A percentile compares a stretch with the other conserved stretches of the same genome.
Conservation (phyloP, 306 rosid species). For the Citrullus colocynthis region DNA sequence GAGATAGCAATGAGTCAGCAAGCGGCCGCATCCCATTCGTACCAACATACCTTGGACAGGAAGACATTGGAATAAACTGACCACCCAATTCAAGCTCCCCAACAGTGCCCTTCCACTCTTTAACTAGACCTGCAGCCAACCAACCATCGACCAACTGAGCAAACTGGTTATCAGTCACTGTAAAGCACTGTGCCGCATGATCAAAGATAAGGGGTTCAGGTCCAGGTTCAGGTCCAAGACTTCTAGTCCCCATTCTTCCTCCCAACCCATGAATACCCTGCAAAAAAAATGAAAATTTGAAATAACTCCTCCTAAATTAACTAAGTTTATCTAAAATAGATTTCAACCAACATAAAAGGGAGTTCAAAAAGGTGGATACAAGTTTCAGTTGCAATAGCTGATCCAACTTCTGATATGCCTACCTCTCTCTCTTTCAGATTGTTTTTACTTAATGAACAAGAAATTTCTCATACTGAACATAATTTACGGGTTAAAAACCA, state of each 20-base stretch:
- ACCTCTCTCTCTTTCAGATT: not conserved
- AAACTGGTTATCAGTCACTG: slow-evolving; percentile 50
- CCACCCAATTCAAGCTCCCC: slow-evolving; percentile 81
- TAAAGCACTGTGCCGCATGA: slow-evolving; percentile 91
- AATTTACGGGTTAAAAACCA: too few relatives aligned
- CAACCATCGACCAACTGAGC: slow-evolving; percentile 48
- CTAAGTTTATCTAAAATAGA: not conserved
- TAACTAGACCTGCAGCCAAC: slow-evolving; percentile 59
- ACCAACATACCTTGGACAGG: slow-evolving; percentile 52
- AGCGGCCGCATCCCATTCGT: slow-evolving; percentile 69
- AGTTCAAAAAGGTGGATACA: not conserved
- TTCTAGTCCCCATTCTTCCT: slow-evolving; percentile 87
- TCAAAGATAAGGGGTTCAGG: slow-evolving; percentile 55
- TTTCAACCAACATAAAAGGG: not conserved
- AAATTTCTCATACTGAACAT: not conserved
- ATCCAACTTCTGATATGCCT: not conserved
- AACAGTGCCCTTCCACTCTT: slow-evolving; percentile 54
- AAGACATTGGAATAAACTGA: slow-evolving; percentile 42
- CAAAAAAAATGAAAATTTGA: slow-evolving; percentile 4
- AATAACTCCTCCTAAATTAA: not conserved
- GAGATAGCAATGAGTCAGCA: slow-evolving; percentile 64
- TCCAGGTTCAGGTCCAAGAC: slow-evolving; percentile 49
- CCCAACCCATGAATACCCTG: slow-evolving; percentile 90
- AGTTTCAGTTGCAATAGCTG: not conserved
- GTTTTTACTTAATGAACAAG: not conserved